Conservation (phyloP, 805 yeast species). For the Spathaspora hagerdaliae region DNA sequence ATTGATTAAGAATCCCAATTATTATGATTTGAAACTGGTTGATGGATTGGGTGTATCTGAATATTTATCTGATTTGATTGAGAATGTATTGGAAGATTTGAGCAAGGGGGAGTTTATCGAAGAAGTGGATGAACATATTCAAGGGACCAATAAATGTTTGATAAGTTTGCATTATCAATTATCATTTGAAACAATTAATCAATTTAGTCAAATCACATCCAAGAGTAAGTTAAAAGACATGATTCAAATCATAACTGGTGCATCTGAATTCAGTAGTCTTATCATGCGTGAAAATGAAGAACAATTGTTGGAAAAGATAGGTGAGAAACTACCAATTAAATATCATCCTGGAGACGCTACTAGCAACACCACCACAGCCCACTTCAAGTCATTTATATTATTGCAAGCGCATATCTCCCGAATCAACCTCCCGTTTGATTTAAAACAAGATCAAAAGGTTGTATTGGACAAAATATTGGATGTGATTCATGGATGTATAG, state of each 20-base stretch:
- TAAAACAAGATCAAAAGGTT: conserved; percentile 50
- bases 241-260: conserved; percentile 60
- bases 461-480: conserved; percentile 43
- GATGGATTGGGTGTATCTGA: conserved; percentile 71
- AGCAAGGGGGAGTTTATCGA: conserved; percentile 60
- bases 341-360: conserved; percentile 19
- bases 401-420: conserved; percentile 82
- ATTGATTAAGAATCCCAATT: conserved; percentile 78
- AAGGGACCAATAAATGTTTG: conserved; percentile 66
- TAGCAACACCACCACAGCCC: conserved; percentile 48
- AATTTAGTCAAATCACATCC: conserved; percentile 49
- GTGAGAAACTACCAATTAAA: conserved; percentile 63
- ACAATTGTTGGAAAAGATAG: conserved; percentile 41
- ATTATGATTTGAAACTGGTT: conserved; percentile 70
- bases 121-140: conserved; percentile 38
- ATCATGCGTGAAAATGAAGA: conserved; percentile 64
- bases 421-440: conserved; percentile 52
- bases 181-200: conserved; percentile 63
- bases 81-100: conserved; percentile 62
- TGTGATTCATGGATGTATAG: conserved; percentile 65
- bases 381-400: conserved; percentile 68
- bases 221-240: conserved; percentile 58
- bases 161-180: conserved; percentile 73
- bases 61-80: conserved; percentile 79
- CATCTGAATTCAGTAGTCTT: conserved; percentile 66